Evolutionary conservation across 805 yeast species (phyloP), one percentile per base, ranked within the genome.

Genomic region (Maudiozyma serrabonitensis): DNA sequence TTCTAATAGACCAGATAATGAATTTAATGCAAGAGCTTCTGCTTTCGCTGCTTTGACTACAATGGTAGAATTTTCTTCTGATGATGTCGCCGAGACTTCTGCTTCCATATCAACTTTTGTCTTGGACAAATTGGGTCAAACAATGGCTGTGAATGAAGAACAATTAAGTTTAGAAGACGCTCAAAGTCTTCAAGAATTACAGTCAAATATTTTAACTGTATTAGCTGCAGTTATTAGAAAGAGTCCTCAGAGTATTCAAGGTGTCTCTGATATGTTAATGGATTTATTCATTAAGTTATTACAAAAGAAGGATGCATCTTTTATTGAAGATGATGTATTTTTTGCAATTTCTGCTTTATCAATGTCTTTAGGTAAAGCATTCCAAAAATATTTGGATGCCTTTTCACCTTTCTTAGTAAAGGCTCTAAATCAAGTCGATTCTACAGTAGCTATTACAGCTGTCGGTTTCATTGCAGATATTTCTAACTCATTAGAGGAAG

Each of bases 391-490:
- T 66, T 80, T 90, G 81, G 81, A 79, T 49, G 76, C 85, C 6
- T 88, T 93, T 65, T 73, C 87, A 52, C 97, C 98, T 49, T 90
- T 75, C 65, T 75, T 93, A 64, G 80, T 81, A 16, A 75, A 76
- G 53, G 96, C 96, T 0, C 74, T 93, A 53, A 78, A 80, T 58
- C 90, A 89, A 67, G 80, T 85, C 8, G 96, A 87, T 38, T 81
- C 88, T 4, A 85, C 90, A 38, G 81, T 87, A 11, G 84, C 96
- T 61, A 79, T 79, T 54, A 87, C 96, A 5, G 95, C 98, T 3
- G 89, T 93, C 50, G 98, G 99, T 4, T 76, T 93, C 46, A 89
- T 93, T 51, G 96, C 96, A 18, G 99, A 93, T 69, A 82, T 91
- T 57, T 79, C 95, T 9, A 95, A 89, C 62, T 87, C 97, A 0